Conservation (phyloP, 106 monocot genomes). For the Dendrobium chrysotoxum region DNA sequence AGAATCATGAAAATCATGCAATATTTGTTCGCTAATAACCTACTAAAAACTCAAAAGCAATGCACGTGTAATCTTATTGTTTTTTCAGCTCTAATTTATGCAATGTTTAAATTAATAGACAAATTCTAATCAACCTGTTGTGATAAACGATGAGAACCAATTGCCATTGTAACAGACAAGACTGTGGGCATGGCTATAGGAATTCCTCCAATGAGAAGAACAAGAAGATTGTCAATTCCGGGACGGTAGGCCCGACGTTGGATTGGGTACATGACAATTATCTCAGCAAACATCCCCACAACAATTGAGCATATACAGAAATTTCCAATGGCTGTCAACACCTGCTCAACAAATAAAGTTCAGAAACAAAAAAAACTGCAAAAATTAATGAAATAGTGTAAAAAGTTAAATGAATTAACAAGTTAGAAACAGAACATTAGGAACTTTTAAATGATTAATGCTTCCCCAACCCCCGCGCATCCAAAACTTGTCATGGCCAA, state of each 20-base stretch:
- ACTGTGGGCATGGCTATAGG: constrained; percentile 99
- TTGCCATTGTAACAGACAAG: constrained; percentile 99
- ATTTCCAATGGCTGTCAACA: constrained; percentile 89
- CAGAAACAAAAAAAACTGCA: neutral
- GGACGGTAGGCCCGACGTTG: constrained; percentile 82
- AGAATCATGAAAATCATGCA: neutral
- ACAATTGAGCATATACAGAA: constrained; percentile 98
- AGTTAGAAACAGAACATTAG: neutral
- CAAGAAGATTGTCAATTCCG: constrained; percentile 95
- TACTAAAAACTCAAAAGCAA: neutral
- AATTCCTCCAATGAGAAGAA: constrained; percentile 98
- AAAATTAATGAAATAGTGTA: neutral
- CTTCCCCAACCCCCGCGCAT: neutral
- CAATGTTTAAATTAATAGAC: neutral
- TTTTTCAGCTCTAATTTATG: neutral
- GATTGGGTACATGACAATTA: constrained; percentile 97
- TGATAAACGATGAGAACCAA: constrained; percentile 88
- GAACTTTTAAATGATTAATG: neutral
- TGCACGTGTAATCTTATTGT: neutral
- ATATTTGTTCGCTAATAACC: neutral
- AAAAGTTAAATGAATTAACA: neutral
- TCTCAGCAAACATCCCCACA: constrained; percentile 75
- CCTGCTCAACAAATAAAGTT: constrained; percentile 30
- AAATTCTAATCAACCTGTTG: constrained; percentile 53
- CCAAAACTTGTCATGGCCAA: neutral